A percentile compares a stretch with the other conserved stretches of the same genome.
Evolutionary conservation across 2,329 filamentous ascomycete genomes (phyloP).

Genomic region (Aspergillus arachidicola): DNA sequence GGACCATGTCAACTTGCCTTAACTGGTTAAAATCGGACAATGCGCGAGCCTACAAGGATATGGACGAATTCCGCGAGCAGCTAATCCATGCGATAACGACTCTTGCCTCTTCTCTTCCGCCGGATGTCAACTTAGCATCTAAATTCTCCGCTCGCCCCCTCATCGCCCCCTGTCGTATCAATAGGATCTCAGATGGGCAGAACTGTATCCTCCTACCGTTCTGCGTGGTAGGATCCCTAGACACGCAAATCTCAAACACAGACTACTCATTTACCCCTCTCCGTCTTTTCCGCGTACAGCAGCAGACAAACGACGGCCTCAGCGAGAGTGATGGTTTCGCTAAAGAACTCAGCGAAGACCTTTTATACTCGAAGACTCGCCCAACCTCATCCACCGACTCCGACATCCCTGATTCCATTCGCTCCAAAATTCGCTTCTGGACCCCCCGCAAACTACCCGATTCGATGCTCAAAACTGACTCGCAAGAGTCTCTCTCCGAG

Average conservation of each 20-base stretch:
- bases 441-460: conserved; percentile 16
- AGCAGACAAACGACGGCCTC: conserved; percentile 61
- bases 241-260: conserved; percentile 54
- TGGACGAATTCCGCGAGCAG: conserved; percentile 47
- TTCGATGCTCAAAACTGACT: neutral
- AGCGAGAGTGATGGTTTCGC: conserved; percentile 62
- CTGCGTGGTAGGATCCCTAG: conserved; percentile 64
- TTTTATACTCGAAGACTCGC: conserved; percentile 48
- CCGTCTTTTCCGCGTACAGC: conserved; percentile 67
- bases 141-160: conserved; percentile 42
- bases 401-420: conserved; percentile 23
- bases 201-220: conserved; percentile 57
- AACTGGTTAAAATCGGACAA: conserved; percentile 36
- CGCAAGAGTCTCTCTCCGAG: conserved; percentile 27
- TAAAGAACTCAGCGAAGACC: conserved; percentile 62
- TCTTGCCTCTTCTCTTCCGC: conserved; percentile 47
- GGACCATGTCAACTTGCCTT: conserved; percentile 39
- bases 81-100: conserved; percentile 45
- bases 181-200: conserved; percentile 29
- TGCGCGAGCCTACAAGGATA: conserved; percentile 25
- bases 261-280: conserved; percentile 64
- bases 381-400: conserved; percentile 28
- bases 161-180: conserved; percentile 37
- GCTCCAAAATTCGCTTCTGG: conserved; percentile 27
- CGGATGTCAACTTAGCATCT: conserved; percentile 35